Evolutionary conservation across 2,329 filamentous ascomycete species (phyloP), one percentile per base, ranked within the genome.

Genomic region (Pseudopithomyces chartarum): DNA sequence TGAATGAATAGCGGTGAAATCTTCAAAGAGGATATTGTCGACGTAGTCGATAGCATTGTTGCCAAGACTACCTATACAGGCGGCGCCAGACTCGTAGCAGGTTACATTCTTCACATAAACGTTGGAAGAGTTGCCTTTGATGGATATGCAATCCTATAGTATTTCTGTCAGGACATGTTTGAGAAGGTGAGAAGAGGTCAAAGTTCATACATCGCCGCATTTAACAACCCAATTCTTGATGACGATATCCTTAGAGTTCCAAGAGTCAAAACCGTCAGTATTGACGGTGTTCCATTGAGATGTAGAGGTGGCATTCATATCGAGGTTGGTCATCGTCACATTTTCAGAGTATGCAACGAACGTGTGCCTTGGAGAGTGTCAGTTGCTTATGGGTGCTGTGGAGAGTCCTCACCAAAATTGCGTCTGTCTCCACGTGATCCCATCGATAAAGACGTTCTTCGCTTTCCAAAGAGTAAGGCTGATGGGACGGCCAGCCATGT

Each of bases 41-140:
- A 87, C 83, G 45, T 82, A 82, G 50, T 83, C 83, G 59, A 80
- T 77, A 47, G 84, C 82, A 11, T 81, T 83, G 0, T 87, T 84
- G 0, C 85, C 85, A 13, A 87, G 81, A 1, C 80, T 84, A 0
- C 85, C 85, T 74, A 87, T 85, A 15, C 78, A 81, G 61, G 85
- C 80, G 8, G 84, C 84, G 54, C 85, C 82, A 0, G 81, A 84
- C 59, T 83, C 83, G 60, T 87, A 85, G 66, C 84, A 87, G 75
- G 84, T 86, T 68, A 86, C 80, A 29, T 85, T 86, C 58, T 84
- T 78, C 5, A 87, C 84, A 49, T 84, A 80, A 29, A 87, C 74
- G 55, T 86, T 83, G 20, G 80, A 80, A 7, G 82, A 83, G 64
- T 87, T 87, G 7, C 83, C 81, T 68, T 87, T 87, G 6, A 84